phyloP scores from a whole-genome alignment of 768 basidiomycete species.

The Termitomyces sp. region DNA sequence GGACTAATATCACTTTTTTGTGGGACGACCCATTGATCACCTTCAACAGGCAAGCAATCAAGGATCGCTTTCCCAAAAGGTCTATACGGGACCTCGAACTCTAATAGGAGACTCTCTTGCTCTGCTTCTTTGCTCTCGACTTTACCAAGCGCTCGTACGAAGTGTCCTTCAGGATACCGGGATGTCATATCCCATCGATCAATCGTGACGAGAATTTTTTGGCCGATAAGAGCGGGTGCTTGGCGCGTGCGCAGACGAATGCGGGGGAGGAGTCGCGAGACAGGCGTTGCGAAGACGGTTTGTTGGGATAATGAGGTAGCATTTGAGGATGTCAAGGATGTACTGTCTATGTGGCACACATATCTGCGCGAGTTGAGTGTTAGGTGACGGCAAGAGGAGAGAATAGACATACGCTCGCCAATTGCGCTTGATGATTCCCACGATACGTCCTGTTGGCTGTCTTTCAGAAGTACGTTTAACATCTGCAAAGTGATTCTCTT shows the following conservation, averaged over 20 bases:
- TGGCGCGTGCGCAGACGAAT: conserved; percentile 95
- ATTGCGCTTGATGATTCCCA: conserved; percentile 91
- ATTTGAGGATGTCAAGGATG: conserved; percentile 77
- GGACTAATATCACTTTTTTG: conserved; percentile 45
- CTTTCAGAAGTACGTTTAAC: conserved; percentile 45
- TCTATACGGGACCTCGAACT: conserved; percentile 93
- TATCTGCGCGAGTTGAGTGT: conserved; percentile 41
- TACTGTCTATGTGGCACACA: conserved; percentile 92
- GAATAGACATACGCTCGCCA: conserved; percentile 75
- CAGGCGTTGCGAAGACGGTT: conserved; percentile 91
- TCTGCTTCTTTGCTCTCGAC: conserved; percentile 96
- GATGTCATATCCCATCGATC: conserved; percentile 88
- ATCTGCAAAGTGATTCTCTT: conserved; percentile 32
- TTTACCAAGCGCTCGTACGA: conserved; percentile 87
- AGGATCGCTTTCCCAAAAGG: conserved; percentile 96
- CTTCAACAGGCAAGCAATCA: conserved; percentile 85
- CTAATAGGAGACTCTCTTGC: conserved; percentile 87
- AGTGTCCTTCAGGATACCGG: conserved; percentile 94
- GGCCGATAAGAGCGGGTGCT: conserved; percentile 79
- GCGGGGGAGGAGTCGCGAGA: conserved; percentile 86
- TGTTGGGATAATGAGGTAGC: conserved; percentile 79
- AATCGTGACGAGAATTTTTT: conserved; percentile 95
- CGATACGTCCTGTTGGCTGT: conserved; percentile 88
- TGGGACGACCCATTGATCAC: conserved; percentile 91
- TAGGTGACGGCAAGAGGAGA: background rate